Conservation (phyloP, 2,329 filamentous ascomycete species). For the Neocatenulostroma microsporum region DNA sequence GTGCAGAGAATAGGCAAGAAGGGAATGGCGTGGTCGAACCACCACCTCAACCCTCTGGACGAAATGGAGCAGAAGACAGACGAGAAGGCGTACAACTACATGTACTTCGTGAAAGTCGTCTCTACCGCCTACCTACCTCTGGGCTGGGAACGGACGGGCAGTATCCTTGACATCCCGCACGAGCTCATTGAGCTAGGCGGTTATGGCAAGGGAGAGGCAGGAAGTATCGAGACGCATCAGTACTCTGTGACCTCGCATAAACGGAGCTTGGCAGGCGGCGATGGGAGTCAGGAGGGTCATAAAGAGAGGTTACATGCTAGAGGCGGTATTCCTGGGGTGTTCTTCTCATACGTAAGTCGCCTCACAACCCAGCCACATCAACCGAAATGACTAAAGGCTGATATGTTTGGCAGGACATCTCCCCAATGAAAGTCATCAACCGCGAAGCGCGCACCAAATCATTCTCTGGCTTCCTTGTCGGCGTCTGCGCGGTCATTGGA, state of each 20-base stretch:
- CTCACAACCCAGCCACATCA: slow-evolving; percentile 44
- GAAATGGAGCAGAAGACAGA: slow-evolving; percentile 65
- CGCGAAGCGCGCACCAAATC: slow-evolving; percentile 83
- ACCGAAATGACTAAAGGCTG: slow-evolving; percentile 63
- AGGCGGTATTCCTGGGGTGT: slow-evolving; percentile 92
- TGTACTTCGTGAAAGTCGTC: slow-evolving; percentile 99
- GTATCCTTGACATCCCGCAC: slow-evolving; percentile 28
- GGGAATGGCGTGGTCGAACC: slow-evolving; percentile 66
- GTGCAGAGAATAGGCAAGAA: slow-evolving; percentile 55
- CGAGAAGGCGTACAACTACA: slow-evolving; percentile 86
- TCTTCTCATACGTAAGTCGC: slow-evolving; percentile 85
- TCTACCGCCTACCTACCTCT: slow-evolving; percentile 90
- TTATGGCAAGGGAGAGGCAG: slow-evolving; percentile 58
- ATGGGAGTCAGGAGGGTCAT: slow-evolving; percentile 79
- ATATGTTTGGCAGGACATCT: slow-evolving; percentile 59
- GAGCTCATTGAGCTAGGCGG: slow-evolving; percentile 57
- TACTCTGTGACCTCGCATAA: slow-evolving; percentile 98
- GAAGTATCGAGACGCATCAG: slow-evolving; percentile 93
- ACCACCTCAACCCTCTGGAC: slow-evolving; percentile 89
- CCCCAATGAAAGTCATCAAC: slow-evolving; percentile 99
- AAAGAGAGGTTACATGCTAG: slow-evolving; percentile 82
- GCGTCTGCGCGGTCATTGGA: slow-evolving; percentile 88
- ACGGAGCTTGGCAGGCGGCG: slow-evolving; percentile 74
- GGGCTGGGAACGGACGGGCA: slow-evolving; percentile 64
- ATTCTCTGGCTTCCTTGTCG: slow-evolving; percentile 85